Percentiles rank a stretch among this genome's conserved stretches.
phyloP scores from a whole-genome alignment of 495 filamentous ascomycete species.

The Amniculicola lignicola region DNA sequence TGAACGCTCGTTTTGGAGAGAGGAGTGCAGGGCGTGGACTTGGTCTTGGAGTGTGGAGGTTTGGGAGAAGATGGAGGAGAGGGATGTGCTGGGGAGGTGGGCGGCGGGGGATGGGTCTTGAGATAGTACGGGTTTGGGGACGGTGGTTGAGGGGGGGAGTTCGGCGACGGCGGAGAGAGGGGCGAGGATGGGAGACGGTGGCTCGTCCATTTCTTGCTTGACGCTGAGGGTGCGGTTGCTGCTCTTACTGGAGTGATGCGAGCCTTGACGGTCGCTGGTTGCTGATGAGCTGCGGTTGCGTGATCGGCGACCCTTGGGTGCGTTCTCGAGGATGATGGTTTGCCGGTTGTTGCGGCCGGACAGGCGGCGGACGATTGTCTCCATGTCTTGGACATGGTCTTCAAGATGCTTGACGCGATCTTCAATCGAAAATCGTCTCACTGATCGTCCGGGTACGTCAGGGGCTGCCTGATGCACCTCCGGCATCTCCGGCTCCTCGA shows the following conservation, averaged over 20 bases:
- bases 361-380: slow-evolving; percentile 23
- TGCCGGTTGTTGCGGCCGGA: slow-evolving; percentile 33
- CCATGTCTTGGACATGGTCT: slow-evolving; percentile 16
- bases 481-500: slow-evolving; percentile 8
- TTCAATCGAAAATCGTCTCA: slow-evolving; percentile 20
- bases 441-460: neutral
- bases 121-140: too few relatives aligned
- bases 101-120: neutral
- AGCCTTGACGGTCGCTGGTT: slow-evolving; percentile 22
- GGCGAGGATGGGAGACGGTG: slow-evolving; percentile 14
- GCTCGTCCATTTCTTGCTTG: neutral
- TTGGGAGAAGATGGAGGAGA: neutral
- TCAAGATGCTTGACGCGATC: slow-evolving; percentile 29
- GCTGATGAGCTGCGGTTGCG: slow-evolving; percentile 22
- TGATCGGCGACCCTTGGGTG: slow-evolving; percentile 28
- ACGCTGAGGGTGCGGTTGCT: slow-evolving; percentile 19
- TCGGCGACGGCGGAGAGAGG: slow-evolving; percentile 21
- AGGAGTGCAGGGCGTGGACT: slow-evolving; percentile 6
- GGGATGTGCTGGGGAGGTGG: neutral
- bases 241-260: slow-evolving; percentile 17
- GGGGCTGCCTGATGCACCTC: neutral
- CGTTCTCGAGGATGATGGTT: slow-evolving; percentile 35
- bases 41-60: slow-evolving; percentile 8
- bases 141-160: slow-evolving; percentile 2
- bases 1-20: slow-evolving; percentile 24